A percentile compares a stretch with the other conserved stretches of the same genome.
Evolutionary conservation across 108 stramenopile genomes (phyloP).

Genomic region (Stephanodiscus minutulus): DNA sequence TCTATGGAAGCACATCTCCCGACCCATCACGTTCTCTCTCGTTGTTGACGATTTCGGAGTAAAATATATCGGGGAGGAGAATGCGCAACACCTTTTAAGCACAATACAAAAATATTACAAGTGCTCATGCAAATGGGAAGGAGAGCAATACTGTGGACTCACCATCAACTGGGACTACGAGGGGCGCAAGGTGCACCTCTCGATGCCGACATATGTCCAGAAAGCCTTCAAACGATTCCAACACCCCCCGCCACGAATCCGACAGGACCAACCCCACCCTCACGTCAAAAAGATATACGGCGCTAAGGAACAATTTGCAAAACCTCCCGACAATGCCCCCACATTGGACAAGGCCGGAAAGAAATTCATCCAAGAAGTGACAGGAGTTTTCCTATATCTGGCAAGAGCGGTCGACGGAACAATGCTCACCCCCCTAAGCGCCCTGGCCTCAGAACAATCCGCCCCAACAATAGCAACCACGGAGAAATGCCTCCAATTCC

Average conservation of each 20-base stretch:
- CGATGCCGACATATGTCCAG: constrained; percentile 52
- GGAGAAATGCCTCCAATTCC: constrained; percentile 27
- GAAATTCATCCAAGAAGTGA: too few species aligned
- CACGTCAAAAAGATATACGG: constrained; percentile 45
- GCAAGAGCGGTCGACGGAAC: too few species aligned
- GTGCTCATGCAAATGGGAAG: constrained; percentile 43
- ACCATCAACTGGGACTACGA: constrained; percentile 64
- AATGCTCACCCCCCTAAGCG: too few species aligned
- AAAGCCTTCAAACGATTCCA: constrained; percentile 40
- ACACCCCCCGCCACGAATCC: constrained; percentile 33
- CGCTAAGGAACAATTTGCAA: constrained; percentile 38
- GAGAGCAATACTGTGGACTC: constrained; percentile 31
- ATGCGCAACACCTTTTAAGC: too few species aligned
- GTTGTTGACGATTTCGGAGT: too few species aligned
- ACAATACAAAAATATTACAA: too few species aligned
- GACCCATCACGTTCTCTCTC: too few species aligned
- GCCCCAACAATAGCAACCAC: constrained; percentile 19
- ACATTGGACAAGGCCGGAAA: too few species aligned
- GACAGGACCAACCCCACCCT: constrained; percentile 49
- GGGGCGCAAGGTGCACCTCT: constrained; percentile 33
- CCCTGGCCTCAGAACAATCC: constrained; percentile 47
- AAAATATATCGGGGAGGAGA: too few species aligned
- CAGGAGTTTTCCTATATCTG: constrained; percentile 50
- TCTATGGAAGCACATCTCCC: constrained; percentile 37
- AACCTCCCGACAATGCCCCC: constrained; percentile 36